Evolutionary conservation across 2,329 filamentous ascomycete species (phyloP).

Genomic region (Colletotrichum abscissum): DNA sequence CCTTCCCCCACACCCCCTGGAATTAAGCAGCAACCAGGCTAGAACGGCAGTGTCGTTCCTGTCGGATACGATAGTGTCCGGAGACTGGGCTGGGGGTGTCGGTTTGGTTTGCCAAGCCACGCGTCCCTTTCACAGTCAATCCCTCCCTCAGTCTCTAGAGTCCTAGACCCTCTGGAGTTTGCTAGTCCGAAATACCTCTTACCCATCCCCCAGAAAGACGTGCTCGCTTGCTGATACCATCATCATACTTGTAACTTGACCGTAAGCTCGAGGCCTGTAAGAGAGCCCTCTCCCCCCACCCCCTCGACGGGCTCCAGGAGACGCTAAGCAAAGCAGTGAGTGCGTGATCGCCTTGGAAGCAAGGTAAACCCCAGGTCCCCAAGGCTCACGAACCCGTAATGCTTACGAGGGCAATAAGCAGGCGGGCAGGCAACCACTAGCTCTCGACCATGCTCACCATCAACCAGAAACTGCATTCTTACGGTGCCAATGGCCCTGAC

Average conservation of each 20-base stretch:
- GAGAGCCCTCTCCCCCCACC: background rate
- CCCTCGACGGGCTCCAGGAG: background rate
- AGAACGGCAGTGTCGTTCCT: slow-evolving; percentile 12
- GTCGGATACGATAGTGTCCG: slow-evolving; percentile 17
- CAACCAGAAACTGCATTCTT: slow-evolving; percentile 18
- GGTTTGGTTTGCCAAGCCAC: slow-evolving; percentile 11
- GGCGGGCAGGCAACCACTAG: slow-evolving; percentile 8
- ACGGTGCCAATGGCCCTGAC: slow-evolving; percentile 23
- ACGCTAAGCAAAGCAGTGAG: slow-evolving; percentile 9
- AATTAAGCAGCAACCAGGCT: background rate
- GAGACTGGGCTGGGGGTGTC: background rate
- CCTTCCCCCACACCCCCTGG: background rate
- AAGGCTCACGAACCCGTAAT: background rate
- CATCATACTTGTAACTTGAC: background rate
- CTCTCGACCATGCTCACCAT: background rate
- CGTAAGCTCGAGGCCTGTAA: background rate
- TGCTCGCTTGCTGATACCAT: background rate
- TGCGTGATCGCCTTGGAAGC: slow-evolving; percentile 26
- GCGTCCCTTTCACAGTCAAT: background rate
- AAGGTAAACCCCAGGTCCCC: slow-evolving; percentile 3
- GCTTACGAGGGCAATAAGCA: background rate
- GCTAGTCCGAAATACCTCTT: too few relatives aligned
- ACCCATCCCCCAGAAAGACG: background rate
- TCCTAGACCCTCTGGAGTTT: too few relatives aligned
- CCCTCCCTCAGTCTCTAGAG: background rate